A percentile compares a stretch with the other conserved stretches of the same genome.
Evolutionary conservation across 495 filamentous ascomycete genomes (phyloP).

Genomic region (Cercophora sp.): DNA sequence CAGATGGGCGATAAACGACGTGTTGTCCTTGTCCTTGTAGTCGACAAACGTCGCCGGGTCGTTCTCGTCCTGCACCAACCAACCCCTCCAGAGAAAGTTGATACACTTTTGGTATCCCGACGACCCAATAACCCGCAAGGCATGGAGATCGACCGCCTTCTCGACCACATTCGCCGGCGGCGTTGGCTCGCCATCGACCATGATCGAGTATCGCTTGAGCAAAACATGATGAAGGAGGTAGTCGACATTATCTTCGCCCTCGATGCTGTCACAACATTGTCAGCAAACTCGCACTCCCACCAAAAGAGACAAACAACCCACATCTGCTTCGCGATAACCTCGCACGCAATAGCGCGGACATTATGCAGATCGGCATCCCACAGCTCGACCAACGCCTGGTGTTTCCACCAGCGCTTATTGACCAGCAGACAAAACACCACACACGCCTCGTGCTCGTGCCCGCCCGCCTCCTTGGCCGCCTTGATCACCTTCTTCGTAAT

Average conservation of each 20-base stretch:
- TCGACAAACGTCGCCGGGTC: constrained; percentile 82
- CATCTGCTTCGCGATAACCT: constrained; percentile 91
- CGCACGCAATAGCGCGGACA: constrained; percentile 77
- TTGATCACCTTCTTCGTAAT: constrained; percentile 74
- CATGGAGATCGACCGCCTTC: constrained; percentile 87
- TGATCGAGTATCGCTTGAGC: constrained; percentile 86
- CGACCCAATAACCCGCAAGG: constrained; percentile 77
- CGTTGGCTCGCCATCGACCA: constrained; percentile 66
- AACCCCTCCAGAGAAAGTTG: constrained; percentile 86
- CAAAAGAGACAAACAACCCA: too few species aligned
- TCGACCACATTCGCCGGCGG: constrained; percentile 82
- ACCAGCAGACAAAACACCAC: constrained; percentile 82
- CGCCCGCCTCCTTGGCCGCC: constrained; percentile 77
- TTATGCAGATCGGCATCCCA: constrained; percentile 87
- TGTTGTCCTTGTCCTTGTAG: constrained; percentile 73
- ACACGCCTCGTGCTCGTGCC: constrained; percentile 67
- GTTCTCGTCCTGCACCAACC: constrained; percentile 90
- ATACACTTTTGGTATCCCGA: constrained; percentile 96
- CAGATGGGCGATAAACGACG: constrained; percentile 72
- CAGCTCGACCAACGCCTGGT: constrained; percentile 73
- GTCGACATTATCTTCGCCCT: constrained; percentile 68
- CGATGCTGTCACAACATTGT: constrained; percentile 53
- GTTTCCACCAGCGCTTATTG: constrained; percentile 87
- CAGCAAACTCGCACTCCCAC: too few species aligned
- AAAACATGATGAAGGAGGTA: constrained; percentile 76